Evolutionary conservation across 371 early-diverging fungal genomes (phyloP).

Genomic region (Mortierella sp.): DNA sequence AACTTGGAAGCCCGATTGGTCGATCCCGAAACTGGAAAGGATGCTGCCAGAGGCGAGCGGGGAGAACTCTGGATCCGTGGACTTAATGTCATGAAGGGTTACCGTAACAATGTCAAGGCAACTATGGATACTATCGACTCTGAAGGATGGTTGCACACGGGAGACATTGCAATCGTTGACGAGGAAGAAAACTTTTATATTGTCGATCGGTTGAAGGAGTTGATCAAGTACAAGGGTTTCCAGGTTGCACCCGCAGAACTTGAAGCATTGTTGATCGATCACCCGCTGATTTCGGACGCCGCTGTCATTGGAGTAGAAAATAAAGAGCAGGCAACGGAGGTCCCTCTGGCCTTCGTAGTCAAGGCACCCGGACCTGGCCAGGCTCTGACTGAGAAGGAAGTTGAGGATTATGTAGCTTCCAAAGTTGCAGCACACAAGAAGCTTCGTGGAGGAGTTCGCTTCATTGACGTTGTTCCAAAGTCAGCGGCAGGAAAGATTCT

Average conservation of each 20-base stretch:
- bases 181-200: conserved; percentile 69
- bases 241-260: conserved; percentile 84
- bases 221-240: conserved; percentile 83
- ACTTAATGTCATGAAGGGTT: conserved; percentile 77
- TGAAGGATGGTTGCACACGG: conserved; percentile 86
- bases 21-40: conserved; percentile 56
- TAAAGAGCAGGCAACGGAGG: conserved; percentile 75
- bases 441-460: conserved; percentile 81
- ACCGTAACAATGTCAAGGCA: conserved; percentile 75
- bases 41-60: conserved; percentile 60
- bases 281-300: conserved; percentile 78
- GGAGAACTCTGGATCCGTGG: conserved; percentile 88
- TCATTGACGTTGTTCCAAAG: conserved; percentile 82
- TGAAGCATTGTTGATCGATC: conserved; percentile 78
- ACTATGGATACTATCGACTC: conserved; percentile 76
- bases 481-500: conserved; percentile 88
- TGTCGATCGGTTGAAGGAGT: conserved; percentile 81
- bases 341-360: conserved; percentile 84
- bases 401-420: conserved; percentile 68
- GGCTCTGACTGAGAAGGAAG: conserved; percentile 38
- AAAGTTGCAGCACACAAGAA: conserved; percentile 80
- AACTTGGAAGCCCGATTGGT: conserved; percentile 61
- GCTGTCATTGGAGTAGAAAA: conserved; percentile 78
- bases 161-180: conserved; percentile 84
- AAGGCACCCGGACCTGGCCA: conserved; percentile 54